Evolutionary conservation across 1,139 yeast genomes (phyloP), one percentile per base, ranked within the genome.

Genomic region (Nadsonia commutata): DNA sequence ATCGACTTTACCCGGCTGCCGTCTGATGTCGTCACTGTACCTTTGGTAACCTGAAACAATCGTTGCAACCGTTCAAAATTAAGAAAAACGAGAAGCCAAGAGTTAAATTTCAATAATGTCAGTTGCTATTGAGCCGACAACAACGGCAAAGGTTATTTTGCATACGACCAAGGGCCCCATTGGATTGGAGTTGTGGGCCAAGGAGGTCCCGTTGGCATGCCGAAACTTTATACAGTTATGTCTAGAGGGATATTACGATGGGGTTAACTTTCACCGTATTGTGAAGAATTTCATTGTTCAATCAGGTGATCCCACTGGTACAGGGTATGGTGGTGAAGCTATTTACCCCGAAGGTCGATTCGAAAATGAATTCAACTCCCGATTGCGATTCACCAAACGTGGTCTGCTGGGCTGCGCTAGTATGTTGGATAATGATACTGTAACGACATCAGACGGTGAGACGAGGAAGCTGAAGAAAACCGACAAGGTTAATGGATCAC

Each of bases 151-250:
- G 49, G 79, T 78, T 18, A 56, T 66, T 13, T 51, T 82, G 2
- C 50, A 57, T 11, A 80, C 93, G 1, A 63, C 74, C 11, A 77
- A 75, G 46, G 94, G 94, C 0, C 58, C 64, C 1, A 60, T 83
- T 0, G 74, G 69, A 38, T 56, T 82, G 1, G 85, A 76, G 43
- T 56, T 82, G 9, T 83, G 83, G 80, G 83, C 88, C 20, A 75
- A 75, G 50, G 86, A 83, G 55, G 60, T 74, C 2, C 88, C 93
- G 0, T 49, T 51, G 1, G 71, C 76, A 1, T 55, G 72, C 31
- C 58, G 69, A 38, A 54, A 56, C 40, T 78, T 82, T 51, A 55
- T 81, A 16, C 65, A 67, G 45, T 63, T 65, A 39, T 74, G 81
- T 49, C 40, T 67, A 20, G 63, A 68, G 45, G 69, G 69, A 5